A percentile compares a stretch with the other conserved stretches of the same genome.
phyloP scores from a whole-genome alignment of 1,139 yeast genomes.

The Pichia sp. region DNA sequence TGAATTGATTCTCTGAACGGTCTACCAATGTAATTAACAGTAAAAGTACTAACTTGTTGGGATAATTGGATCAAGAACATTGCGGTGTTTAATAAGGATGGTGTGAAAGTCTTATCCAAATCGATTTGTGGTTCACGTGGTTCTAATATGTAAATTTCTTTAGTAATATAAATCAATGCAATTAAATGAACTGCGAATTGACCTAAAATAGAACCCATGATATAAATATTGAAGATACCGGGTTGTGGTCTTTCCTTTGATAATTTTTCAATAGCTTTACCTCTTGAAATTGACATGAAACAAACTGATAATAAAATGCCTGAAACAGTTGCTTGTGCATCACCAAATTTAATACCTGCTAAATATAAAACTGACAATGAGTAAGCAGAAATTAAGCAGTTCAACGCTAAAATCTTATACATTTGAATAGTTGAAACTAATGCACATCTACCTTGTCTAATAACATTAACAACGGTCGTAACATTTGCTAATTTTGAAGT shows the following conservation, averaged over 20 bases:
- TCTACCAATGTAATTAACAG: constrained; percentile 94
- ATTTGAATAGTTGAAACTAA: constrained; percentile 95
- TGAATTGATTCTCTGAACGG: constrained; percentile 91
- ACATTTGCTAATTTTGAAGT: constrained; percentile 93
- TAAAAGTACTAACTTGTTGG: constrained; percentile 96
- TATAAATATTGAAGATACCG: constrained; percentile 89
- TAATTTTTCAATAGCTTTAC: constrained; percentile 81
- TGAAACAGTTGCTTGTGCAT: constrained; percentile 90
- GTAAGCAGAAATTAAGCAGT: constrained; percentile 95
- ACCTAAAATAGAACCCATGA: constrained; percentile 95
- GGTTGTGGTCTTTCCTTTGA: constrained; percentile 97
- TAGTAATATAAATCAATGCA: constrained; percentile 75
- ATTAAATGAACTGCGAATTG: constrained; percentile 91
- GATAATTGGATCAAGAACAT: constrained; percentile 90
- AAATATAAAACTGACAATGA: constrained; percentile 88
- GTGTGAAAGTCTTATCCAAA: constrained; percentile 80
- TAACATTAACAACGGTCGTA: constrained; percentile 83
- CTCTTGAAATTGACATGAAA: constrained; percentile 91
- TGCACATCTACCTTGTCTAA: constrained; percentile 99
- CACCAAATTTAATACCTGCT: constrained; percentile 98
- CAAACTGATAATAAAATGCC: constrained; percentile 90
- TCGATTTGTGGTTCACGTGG: constrained; percentile 89
- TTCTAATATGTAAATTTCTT: constrained; percentile 77
- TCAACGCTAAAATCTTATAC: constrained; percentile 95
- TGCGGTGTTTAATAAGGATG: constrained; percentile 92